phyloP scores from a whole-genome alignment of 768 basidiomycete genomes.

The Podaxis rugospora region DNA sequence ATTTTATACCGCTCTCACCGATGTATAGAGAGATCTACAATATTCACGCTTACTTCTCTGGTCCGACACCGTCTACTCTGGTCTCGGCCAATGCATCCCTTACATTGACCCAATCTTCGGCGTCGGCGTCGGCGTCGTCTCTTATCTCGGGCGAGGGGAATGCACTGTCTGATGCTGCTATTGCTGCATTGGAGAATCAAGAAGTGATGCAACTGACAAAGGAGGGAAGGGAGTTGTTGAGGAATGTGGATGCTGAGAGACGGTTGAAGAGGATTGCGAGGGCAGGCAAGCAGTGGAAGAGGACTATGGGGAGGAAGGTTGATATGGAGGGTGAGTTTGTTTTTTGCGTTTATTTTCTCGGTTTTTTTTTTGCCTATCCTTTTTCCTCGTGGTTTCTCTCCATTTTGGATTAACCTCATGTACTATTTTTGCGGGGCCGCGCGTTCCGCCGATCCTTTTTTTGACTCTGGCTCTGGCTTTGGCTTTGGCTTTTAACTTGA shows the following conservation, averaged over 20 bases:
- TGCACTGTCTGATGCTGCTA: neutral
- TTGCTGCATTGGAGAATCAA: constrained; percentile 18
- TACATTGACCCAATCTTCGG: neutral
- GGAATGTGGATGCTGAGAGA: constrained; percentile 18
- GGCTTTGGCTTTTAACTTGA: neutral
- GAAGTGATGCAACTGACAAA: constrained; percentile 21
- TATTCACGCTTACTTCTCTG: constrained; percentile 85
- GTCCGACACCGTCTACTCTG: constrained; percentile 59
- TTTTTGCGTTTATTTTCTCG: neutral
- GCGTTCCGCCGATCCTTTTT: neutral
- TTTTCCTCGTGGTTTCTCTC: neutral
- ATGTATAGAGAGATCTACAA: constrained; percentile 89
- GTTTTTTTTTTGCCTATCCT: neutral
- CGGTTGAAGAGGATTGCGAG: constrained; percentile 74
- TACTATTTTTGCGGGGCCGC: neutral
- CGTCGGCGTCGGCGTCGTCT: neutral
- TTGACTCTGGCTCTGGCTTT: neutral
- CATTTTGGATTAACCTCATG: neutral
- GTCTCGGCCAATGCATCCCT: constrained; percentile 39
- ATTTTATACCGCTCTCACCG: constrained; percentile 85
- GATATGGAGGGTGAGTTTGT: constrained; percentile 87
- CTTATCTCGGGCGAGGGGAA: neutral
- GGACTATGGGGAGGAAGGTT: constrained; percentile 66
- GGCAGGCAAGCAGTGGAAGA: constrained; percentile 89
- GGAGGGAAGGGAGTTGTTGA: constrained; percentile 1